Evolutionary conservation across 805 yeast species (phyloP).

Genomic region (Candida sithepensis): DNA sequence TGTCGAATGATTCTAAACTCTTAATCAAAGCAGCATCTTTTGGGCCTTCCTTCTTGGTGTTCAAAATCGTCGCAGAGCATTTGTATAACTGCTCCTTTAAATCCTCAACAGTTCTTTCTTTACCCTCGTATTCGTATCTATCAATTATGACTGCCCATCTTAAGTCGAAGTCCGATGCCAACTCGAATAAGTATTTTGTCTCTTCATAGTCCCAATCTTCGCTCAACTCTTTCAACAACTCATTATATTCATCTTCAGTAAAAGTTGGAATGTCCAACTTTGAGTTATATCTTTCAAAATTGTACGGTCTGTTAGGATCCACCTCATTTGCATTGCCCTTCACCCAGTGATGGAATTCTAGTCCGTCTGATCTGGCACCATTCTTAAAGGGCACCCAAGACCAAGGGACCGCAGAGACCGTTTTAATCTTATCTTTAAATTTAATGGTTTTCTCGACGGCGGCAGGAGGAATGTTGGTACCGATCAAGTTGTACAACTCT

Average conservation of each 20-base stretch:
- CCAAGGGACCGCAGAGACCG: slow-evolving; percentile 81
- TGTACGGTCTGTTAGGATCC: slow-evolving; percentile 41
- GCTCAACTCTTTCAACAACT: slow-evolving; percentile 33
- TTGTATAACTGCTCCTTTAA: slow-evolving; percentile 77
- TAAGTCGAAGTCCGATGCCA: slow-evolving; percentile 56
- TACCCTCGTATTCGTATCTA: slow-evolving; percentile 40
- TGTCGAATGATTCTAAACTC: slow-evolving; percentile 60
- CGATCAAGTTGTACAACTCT: slow-evolving; percentile 82
- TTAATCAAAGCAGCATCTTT: slow-evolving; percentile 50
- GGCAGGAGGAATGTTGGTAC: slow-evolving; percentile 88
- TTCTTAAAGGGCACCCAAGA: slow-evolving; percentile 58
- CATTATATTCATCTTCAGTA: slow-evolving; percentile 55
- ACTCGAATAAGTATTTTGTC: slow-evolving; percentile 71
- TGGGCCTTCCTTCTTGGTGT: slow-evolving; percentile 32
- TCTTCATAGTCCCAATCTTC: slow-evolving; percentile 71
- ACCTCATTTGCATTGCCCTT: slow-evolving; percentile 50
- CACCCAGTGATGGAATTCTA: slow-evolving; percentile 79
- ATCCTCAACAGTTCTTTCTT: slow-evolving; percentile 62
- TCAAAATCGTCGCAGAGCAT: slow-evolving; percentile 55
- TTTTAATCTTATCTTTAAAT: slow-evolving; percentile 62
- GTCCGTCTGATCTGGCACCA: slow-evolving; percentile 45
- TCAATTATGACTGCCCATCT: slow-evolving; percentile 70
- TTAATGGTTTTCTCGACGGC: slow-evolving; percentile 47
- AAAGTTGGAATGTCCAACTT: slow-evolving; percentile 67
- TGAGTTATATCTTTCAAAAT: slow-evolving; percentile 73